Conservation (phyloP, 2,329 filamentous ascomycete species). For the Chaetomium globosum region DNA sequence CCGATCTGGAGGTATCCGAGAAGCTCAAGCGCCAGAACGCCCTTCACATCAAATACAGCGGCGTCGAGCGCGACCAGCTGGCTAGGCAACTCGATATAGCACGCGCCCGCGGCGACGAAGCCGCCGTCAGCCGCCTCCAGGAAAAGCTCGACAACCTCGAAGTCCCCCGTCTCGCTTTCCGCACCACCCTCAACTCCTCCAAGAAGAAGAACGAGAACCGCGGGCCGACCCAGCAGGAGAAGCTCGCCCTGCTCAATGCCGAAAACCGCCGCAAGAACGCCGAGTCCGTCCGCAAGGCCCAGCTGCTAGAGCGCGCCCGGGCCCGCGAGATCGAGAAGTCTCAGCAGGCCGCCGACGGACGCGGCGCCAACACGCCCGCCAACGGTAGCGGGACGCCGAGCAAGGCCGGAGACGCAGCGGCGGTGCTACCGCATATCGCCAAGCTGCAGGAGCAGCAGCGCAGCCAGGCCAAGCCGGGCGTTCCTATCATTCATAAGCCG, state of each 20-base stretch:
- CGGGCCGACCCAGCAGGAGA: constrained; percentile 71
- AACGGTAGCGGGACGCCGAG: constrained; percentile 31
- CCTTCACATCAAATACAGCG: constrained; percentile 66
- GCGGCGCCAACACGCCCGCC: constrained; percentile 48
- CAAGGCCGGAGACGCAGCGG: constrained; percentile 39
- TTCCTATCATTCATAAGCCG: constrained; percentile 73
- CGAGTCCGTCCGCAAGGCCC: constrained; percentile 88
- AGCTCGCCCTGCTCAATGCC: constrained; percentile 78
- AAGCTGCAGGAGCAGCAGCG: constrained; percentile 58
- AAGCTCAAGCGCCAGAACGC: constrained; percentile 73
- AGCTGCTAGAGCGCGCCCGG: constrained; percentile 75
- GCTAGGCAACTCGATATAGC: constrained; percentile 68
- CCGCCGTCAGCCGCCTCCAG: constrained; percentile 57
- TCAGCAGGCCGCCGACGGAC: neutral
- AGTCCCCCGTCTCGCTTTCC: constrained; percentile 72
- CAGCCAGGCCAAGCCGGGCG: constrained; percentile 54
- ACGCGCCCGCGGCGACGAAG: constrained; percentile 63
- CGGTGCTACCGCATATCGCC: constrained; percentile 54
- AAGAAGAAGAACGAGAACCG: constrained; percentile 53
- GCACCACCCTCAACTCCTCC: constrained; percentile 59
- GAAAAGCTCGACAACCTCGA: constrained; percentile 65
- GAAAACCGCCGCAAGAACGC: constrained; percentile 81
- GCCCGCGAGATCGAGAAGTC: constrained; percentile 63
- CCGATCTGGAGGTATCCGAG: constrained; percentile 76
- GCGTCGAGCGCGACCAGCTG: constrained; percentile 68